Percentiles rank a stretch among this genome's conserved stretches.
These are phyloP conservation scores for Hansenula sp. DNA, from an alignment of 1,139 yeast species.

Conservation along the genomic window DNA sequence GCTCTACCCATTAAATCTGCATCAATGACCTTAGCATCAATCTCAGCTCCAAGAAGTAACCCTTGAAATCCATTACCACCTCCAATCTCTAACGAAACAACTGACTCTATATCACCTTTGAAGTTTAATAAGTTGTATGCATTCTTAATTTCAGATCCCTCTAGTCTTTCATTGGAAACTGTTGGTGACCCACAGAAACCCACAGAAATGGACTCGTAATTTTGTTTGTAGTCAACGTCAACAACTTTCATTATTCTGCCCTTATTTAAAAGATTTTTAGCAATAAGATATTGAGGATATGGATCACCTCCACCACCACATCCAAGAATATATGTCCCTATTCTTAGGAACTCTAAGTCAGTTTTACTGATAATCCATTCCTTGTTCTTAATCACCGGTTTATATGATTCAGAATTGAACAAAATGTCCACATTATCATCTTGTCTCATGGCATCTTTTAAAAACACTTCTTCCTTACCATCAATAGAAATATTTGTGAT, in stretches of 20 bases:
- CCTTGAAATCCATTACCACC: constrained; percentile 43
- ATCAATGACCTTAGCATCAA: constrained; percentile 30
- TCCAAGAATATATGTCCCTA: constrained; percentile 43
- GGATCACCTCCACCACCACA: constrained; percentile 51
- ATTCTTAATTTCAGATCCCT: constrained; percentile 25
- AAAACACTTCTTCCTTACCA: constrained; percentile 4
- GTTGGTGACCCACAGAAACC: constrained; percentile 46
- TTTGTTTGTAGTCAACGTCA: constrained; percentile 30
- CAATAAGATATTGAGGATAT: constrained; percentile 34
- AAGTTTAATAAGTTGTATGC: constrained; percentile 16
- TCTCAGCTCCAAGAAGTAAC: constrained; percentile 25
- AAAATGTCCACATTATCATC: constrained; percentile 9
- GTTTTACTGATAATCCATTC: constrained; percentile 37
- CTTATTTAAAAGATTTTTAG: constrained; percentile 28
- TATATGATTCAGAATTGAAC: constrained; percentile 26
- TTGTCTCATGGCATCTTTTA: constrained; percentile 10
- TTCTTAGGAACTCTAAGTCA: constrained; percentile 37
- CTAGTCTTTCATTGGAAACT: constrained; percentile 38
- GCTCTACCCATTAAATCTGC: constrained; percentile 45
- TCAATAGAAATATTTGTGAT: neutral
- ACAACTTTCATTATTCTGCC: constrained; percentile 34
- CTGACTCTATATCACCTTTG: constrained; percentile 31
- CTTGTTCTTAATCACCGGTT: constrained; percentile 30
- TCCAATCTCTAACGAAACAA: constrained; percentile 36
- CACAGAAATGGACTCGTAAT: constrained; percentile 30